Percentiles rank a stretch among this genome's conserved stretches.
phyloP scores from a whole-genome alignment of 2,329 filamentous ascomycete species.

The Botrytis sinoallii region DNA sequence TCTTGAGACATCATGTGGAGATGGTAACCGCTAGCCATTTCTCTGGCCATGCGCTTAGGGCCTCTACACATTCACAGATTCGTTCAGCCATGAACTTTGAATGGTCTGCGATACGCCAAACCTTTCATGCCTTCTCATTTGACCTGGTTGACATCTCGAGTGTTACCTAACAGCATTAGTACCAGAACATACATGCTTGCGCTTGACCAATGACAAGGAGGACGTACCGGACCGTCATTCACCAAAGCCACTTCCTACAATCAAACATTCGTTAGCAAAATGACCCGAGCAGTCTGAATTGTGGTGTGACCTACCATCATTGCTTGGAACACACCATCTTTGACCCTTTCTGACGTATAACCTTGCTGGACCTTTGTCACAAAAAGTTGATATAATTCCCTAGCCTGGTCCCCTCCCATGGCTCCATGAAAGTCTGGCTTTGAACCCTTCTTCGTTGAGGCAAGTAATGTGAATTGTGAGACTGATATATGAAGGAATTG shows the following conservation, averaged over 20 bases:
- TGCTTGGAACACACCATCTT: slow-evolving; percentile 95
- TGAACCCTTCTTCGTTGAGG: slow-evolving; percentile 89
- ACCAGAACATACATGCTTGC: not conserved
- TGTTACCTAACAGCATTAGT: slow-evolving; percentile 30
- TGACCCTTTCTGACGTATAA: slow-evolving; percentile 73
- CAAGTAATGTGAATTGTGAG: slow-evolving; percentile 93
- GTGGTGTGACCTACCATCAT: slow-evolving; percentile 68
- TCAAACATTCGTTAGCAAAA: slow-evolving; percentile 3
- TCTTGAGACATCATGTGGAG: not conserved
- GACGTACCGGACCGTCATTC: slow-evolving; percentile 70
- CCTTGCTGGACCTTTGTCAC: slow-evolving; percentile 69
- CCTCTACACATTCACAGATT: not conserved
- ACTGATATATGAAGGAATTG: slow-evolving; percentile 50
- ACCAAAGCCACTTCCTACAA: slow-evolving; percentile 73
- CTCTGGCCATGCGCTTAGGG: not conserved
- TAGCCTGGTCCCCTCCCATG: slow-evolving; percentile 73
- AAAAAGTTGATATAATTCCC: slow-evolving; percentile 79
- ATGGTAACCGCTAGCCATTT: not conserved
- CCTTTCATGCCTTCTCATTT: slow-evolving; percentile 22
- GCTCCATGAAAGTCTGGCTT: slow-evolving; percentile 95
- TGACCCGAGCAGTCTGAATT: not conserved
- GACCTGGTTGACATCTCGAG: slow-evolving; percentile 34
- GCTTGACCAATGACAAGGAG: not conserved
- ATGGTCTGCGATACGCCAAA: not conserved
- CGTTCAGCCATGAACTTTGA: not conserved